A percentile compares a stretch with the other conserved stretches of the same genome.
Conservation (phyloP, 2,329 filamentous ascomycete genomes). For the Lecanicillium sp. region DNA sequence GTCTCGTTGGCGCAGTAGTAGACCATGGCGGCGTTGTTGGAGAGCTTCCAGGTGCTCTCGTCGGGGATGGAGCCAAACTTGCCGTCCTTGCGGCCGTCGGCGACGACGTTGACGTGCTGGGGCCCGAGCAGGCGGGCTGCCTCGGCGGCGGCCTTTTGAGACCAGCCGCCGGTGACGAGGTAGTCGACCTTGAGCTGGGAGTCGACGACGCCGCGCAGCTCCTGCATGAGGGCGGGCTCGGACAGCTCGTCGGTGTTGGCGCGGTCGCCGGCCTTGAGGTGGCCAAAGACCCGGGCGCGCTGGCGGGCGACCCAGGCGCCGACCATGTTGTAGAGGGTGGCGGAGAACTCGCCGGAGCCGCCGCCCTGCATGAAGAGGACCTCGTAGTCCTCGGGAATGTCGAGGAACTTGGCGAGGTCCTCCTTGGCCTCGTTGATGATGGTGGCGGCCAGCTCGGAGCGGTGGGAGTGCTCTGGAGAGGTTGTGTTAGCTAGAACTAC, state of each 20-base stretch:
- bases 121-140: constrained; percentile 68
- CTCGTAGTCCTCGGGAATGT: constrained; percentile 81
- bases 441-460: constrained; percentile 67
- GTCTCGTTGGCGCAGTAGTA: constrained; percentile 96
- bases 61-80: constrained; percentile 83
- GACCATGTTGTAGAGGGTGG: constrained; percentile 77
- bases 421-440: constrained; percentile 76
- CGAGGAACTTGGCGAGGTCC: constrained; percentile 64
- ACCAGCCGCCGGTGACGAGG: constrained; percentile 82
- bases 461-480: constrained; percentile 77
- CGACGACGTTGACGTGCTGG: constrained; percentile 71
- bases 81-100: constrained; percentile 61
- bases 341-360: constrained; percentile 78
- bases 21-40: constrained; percentile 61
- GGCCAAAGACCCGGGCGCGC: constrained; percentile 49
- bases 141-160: constrained; percentile 80
- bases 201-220: constrained; percentile 56
- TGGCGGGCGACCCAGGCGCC: constrained; percentile 71
- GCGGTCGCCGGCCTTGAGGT: constrained; percentile 34
- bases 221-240: constrained; percentile 44
- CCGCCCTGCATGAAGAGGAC: constrained; percentile 83
- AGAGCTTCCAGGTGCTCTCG: constrained; percentile 69
- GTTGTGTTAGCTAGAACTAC: background rate
- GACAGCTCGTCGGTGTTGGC: constrained; percentile 38
- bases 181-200: constrained; percentile 78